A percentile compares a stretch with the other conserved stretches of the same genome.
Evolutionary conservation across 2,329 filamentous ascomycete genomes (phyloP).

Genomic region (Hypoxylon sp.): DNA sequence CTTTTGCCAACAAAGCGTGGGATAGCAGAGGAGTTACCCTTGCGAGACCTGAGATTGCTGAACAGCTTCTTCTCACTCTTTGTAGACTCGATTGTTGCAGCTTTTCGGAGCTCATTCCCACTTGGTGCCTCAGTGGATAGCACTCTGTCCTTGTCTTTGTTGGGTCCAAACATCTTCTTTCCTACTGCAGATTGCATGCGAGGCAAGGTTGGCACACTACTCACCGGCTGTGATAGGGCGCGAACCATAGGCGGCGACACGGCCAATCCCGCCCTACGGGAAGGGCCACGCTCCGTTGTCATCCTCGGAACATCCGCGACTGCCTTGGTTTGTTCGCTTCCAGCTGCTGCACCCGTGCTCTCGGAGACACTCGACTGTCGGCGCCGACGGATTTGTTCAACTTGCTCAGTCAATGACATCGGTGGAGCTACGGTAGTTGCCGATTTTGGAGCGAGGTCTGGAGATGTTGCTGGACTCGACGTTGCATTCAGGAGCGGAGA

Average conservation of each 20-base stretch:
- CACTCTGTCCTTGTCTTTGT: constrained; percentile 50
- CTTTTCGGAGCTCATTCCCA: constrained; percentile 52
- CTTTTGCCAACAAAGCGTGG: constrained; percentile 85
- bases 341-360: constrained; percentile 42
- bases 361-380: constrained; percentile 57
- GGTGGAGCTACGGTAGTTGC: constrained; percentile 21
- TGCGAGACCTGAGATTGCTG: constrained; percentile 71
- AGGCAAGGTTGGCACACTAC: constrained; percentile 57
- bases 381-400: constrained; percentile 63
- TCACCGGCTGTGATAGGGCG: constrained; percentile 65
- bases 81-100: constrained; percentile 56
- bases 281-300: constrained; percentile 54
- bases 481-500: constrained; percentile 42
- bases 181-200: constrained; percentile 61
- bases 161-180: constrained; percentile 56
- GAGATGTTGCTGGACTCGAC: constrained; percentile 40
- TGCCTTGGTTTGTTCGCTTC: constrained; percentile 38
- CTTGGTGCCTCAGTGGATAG: constrained; percentile 46
- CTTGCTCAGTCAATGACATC: constrained; percentile 51
- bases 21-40: constrained; percentile 79
- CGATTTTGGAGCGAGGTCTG: constrained; percentile 41
- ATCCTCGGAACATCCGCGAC: constrained; percentile 41
- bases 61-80: constrained; percentile 79
- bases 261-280: constrained; percentile 61
- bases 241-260: constrained; percentile 67